Evolutionary conservation across 768 basidiomycete species (phyloP), one percentile per base, ranked within the genome.

Genomic region (Mycena vitilis): DNA sequence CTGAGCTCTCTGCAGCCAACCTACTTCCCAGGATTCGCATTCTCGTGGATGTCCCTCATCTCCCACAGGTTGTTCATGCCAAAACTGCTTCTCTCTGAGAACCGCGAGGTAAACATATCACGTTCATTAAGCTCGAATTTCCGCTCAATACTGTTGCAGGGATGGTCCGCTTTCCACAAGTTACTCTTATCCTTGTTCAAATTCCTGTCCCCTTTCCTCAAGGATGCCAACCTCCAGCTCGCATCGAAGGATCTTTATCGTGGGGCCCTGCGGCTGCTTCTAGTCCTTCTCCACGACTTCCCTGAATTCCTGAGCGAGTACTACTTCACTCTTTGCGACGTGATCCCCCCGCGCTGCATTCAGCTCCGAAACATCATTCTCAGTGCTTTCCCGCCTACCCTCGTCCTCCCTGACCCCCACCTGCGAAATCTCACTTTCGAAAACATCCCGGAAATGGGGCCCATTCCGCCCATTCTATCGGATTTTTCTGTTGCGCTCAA

Each of bases 1-100:
- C 91, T 98, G 78, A 97, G 95, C 77, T 98, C 96, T 51, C 83
- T 98, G 66, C 97, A 99, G 77, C 98, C 98, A 10, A 92, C 91
- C 7, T 95, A 95, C 80, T 99, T 98, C 84, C 98, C 98, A 20
- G 95, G 96, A 11, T 99, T 99, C 79, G 93, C 96, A 1, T 99
- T 99, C 81, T 97, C 96, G 18, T 99, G 97, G 97, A 91, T 98
- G 86, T 93, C 92, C 71, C 85, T 99, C 52, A 91, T 99, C 75
- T 98, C 98, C 25, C 98, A 99, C 80, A 87, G 97, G 62, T 83
- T 95, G 65, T 98, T 99, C 87, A 96, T 99, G 95, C 96, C 98
- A 16, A 97, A 98, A 78, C 80, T 99, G 53, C 84, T 99, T 44
- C 80, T 92, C 45, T 90, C 93, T 23, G 91, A 95, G 77, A 94